Evolutionary conservation across 163 green algal species (phyloP), one percentile per base, ranked within the genome.

Genomic region (Volvox carteri): DNA sequence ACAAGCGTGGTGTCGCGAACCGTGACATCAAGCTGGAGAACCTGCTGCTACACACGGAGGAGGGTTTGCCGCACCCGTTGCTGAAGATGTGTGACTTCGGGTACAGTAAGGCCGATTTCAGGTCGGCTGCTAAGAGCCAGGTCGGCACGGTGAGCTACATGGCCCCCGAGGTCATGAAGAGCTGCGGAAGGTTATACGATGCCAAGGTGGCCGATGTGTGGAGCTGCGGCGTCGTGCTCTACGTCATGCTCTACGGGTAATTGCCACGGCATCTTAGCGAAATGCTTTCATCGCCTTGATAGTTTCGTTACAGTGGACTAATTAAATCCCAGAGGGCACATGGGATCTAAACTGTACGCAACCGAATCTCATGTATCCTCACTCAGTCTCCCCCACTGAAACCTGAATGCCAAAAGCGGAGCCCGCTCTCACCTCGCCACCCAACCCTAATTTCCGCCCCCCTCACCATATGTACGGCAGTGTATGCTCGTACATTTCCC

Each of bases 1-100:
- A 90, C 84, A 87, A 89, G 50, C 84, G 76, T 16, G 79, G 79
- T 19, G 91, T 97, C 8, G 93, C 91, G 37, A 95, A 95, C 78
- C 89, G 95, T 16, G 95, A 98, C 87, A 96, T 98, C 89, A 98
- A 98, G 87, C 93, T 98, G 60, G 97, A 98, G 90, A 99, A 99
- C 94, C 96, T 95, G 44, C 90, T 98, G 81, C 91, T 99, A 87
- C 92, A 95, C 77, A 83, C 91, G 60, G 80, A 85, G 78, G 84
- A 85, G 9, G 83, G 92, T 1, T 73, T 93, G 74, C 91, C 92
- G 23, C 90, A 93, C 62, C 95, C 96, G 50, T 91, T 98, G 52
- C 88, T 99, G 19, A 99, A 99, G 86, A 96, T 99, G 16, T 98
- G 96, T 86, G 97, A 98, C 92, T 99, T 98, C 94, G 96, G 96